phyloP scores from a whole-genome alignment of 164 flowering plant genomes.

The Chloranthus sessilifolius region DNA sequence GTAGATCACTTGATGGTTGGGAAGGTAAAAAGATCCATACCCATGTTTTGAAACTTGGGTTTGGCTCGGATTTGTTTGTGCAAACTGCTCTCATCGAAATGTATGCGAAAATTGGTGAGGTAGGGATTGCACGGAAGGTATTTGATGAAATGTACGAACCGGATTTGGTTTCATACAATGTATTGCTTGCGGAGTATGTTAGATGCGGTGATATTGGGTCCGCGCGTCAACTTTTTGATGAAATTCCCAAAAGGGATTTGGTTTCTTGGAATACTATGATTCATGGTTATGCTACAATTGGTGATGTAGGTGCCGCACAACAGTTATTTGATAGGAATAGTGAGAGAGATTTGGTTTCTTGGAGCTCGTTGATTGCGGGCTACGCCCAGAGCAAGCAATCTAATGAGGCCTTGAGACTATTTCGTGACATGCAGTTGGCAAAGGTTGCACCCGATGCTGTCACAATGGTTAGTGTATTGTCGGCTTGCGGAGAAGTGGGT shows the following conservation, averaged over 20 bases:
- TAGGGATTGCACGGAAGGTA: constrained; percentile 18
- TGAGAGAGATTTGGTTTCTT: constrained; percentile 24
- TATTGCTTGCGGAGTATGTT: constrained; percentile 27
- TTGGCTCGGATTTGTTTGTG: constrained; percentile 35
- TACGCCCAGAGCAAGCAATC: constrained; percentile 20
- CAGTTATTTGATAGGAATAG: constrained; percentile 21
- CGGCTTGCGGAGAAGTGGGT: constrained; percentile 37
- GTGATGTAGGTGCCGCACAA: constrained; percentile 22
- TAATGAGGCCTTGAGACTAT: constrained; percentile 24
- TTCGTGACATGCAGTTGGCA: constrained; percentile 28
- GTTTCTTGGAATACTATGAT: constrained; percentile 40
- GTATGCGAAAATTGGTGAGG: constrained; percentile 25
- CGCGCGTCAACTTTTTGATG: constrained; percentile 24
- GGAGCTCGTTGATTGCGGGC: constrained; percentile 31
- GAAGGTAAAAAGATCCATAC: constrained; percentile 25
- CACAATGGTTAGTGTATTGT: constrained; percentile 29
- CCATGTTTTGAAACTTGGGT: constrained; percentile 28
- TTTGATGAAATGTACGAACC: constrained; percentile 23
- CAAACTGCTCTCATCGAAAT: constrained; percentile 34
- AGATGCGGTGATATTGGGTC: constrained; percentile 19
- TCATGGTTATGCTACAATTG: constrained; percentile 25
- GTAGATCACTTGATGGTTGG: constrained; percentile 10
- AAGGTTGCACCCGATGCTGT: constrained; percentile 23
- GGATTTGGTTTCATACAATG: constrained; percentile 29
- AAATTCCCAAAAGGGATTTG: constrained; percentile 27